Evolutionary conservation across 1,139 yeast genomes (phyloP).

Genomic region (Yamadazyma dushanensis): DNA sequence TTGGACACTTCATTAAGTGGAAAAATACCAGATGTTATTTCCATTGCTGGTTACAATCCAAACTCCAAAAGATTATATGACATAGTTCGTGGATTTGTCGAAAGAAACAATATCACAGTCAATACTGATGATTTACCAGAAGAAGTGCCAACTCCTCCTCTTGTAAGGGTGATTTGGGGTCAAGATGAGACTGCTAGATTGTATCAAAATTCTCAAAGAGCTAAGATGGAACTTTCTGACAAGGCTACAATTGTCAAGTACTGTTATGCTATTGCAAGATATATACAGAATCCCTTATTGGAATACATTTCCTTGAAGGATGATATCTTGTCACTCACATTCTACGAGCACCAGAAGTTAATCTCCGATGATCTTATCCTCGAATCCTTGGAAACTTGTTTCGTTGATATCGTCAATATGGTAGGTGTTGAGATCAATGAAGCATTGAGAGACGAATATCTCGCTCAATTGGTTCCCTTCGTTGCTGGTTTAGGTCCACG

Average conservation of each 20-base stretch:
- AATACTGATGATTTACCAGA: slow-evolving; percentile 48
- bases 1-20: slow-evolving; percentile 37
- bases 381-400: slow-evolving; percentile 74
- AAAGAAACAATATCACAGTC: slow-evolving; percentile 54
- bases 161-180: slow-evolving; percentile 71
- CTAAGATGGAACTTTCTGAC: slow-evolving; percentile 80
- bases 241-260: slow-evolving; percentile 81
- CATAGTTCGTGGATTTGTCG: slow-evolving; percentile 57
- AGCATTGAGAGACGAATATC: slow-evolving; percentile 74
- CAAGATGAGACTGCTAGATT: slow-evolving; percentile 93
- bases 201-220: slow-evolving; percentile 78
- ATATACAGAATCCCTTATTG: slow-evolving; percentile 83
- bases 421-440: slow-evolving; percentile 94
- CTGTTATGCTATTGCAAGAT: slow-evolving; percentile 87
- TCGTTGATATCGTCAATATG: slow-evolving; percentile 87
- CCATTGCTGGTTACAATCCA: slow-evolving; percentile 84
- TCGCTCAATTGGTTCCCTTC: slow-evolving; percentile 70
- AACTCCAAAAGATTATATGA: slow-evolving; percentile 63
- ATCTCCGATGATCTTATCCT: slow-evolving; percentile 63
- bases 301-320: slow-evolving; percentile 84
- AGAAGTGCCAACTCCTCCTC: slow-evolving; percentile 38
- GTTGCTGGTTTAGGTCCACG: slow-evolving; percentile 95
- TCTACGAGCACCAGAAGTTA: slow-evolving; percentile 75
- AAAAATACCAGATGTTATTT: slow-evolving; percentile 80
- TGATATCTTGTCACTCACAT: slow-evolving; percentile 67